Evolutionary conservation across 345 rosid species (phyloP), one percentile per base, ranked within the genome.

Genomic region (Stellera chamaejasme): DNA sequence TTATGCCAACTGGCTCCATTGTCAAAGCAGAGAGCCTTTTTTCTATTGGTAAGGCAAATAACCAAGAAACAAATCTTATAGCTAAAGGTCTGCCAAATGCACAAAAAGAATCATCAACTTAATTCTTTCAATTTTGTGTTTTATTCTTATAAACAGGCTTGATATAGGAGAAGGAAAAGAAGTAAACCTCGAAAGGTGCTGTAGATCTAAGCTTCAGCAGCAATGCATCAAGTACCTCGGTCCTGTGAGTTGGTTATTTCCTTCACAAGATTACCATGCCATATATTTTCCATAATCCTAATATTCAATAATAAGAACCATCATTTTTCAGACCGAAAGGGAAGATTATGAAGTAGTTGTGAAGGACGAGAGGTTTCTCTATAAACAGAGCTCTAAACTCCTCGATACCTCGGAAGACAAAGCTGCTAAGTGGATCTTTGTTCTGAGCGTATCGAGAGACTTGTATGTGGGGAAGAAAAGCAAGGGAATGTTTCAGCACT

Each of bases 141-240:
- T 19, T 19, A 0, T 19, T 19, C 23, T 19, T 19, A 19, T 19
- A 12, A 56, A 59, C 77, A 91, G 98, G 98, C 95, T 91, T 50
- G 96, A 91, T 61, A 80, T 91, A 26, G 96, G 96, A 71, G 80
- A 76, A 66, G 98, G 98, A 48, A 83, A 59, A 83, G 83, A 80
- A 71, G 69, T 79, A 44, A 67, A 73, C 69, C 79, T 71, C 10
- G 96, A 88, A 44, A 82, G 79, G 62, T 91, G 98, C 64, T 82
- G 77, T 11, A 66, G 90, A 61, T 65, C 74, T 27, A 88, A 75
- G 77, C 95, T 91, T 67, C 87, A 77, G 28, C 96, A 83, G 26
- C 98, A 91, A 63, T 83, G 95, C 79, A 88, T 91, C 68, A 88
- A 87, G 75, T 91, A 91, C 68, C 98, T 91, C 23, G 98, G 90